A percentile compares a stretch with the other conserved stretches of the same genome.
Conservation (phyloP, 2,329 filamentous ascomycete species). For the Diatrype stigma region DNA sequence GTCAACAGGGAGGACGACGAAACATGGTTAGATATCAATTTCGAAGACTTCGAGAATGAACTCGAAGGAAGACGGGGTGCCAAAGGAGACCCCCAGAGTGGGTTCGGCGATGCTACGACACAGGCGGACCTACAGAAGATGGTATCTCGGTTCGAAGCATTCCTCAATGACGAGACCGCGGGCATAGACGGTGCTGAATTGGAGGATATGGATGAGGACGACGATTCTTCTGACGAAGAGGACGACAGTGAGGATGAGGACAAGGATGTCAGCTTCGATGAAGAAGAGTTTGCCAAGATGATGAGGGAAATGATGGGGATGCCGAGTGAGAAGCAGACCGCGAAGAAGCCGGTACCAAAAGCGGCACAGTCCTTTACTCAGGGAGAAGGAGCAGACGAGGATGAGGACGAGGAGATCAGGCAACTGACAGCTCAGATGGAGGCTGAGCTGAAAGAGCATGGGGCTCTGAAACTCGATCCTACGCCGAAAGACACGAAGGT, state of each 20-base stretch:
- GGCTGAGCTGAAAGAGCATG: constrained; percentile 64
- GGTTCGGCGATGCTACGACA: constrained; percentile 62
- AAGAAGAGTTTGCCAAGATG: constrained; percentile 78
- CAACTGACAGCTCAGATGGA: constrained; percentile 68
- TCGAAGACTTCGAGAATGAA: constrained; percentile 81
- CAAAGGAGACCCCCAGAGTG: constrained; percentile 21
- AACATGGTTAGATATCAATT: constrained; percentile 88
- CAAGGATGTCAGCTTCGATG: constrained; percentile 74
- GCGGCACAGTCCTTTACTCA: constrained; percentile 4
- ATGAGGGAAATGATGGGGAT: constrained; percentile 91
- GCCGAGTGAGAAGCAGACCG: constrained; percentile 22
- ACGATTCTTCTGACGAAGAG: constrained; percentile 47
- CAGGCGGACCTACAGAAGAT: constrained; percentile 83
- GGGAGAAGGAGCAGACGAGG: constrained; percentile 31
- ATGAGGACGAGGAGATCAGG: constrained; percentile 58
- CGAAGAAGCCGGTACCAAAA: constrained; percentile 3
- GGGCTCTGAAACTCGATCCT: constrained; percentile 56
- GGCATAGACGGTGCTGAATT: constrained; percentile 75
- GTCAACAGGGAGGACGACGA: constrained; percentile 71
- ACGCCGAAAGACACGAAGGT: constrained; percentile 22
- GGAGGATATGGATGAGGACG: constrained; percentile 65
- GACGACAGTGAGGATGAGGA: constrained; percentile 63
- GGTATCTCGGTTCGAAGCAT: constrained; percentile 88
- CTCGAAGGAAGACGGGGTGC: constrained; percentile 49
- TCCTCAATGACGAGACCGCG: constrained; percentile 80